Evolutionary conservation across 2,329 filamentous ascomycete species (phyloP).

Genomic region (Cercospora sp.): DNA sequence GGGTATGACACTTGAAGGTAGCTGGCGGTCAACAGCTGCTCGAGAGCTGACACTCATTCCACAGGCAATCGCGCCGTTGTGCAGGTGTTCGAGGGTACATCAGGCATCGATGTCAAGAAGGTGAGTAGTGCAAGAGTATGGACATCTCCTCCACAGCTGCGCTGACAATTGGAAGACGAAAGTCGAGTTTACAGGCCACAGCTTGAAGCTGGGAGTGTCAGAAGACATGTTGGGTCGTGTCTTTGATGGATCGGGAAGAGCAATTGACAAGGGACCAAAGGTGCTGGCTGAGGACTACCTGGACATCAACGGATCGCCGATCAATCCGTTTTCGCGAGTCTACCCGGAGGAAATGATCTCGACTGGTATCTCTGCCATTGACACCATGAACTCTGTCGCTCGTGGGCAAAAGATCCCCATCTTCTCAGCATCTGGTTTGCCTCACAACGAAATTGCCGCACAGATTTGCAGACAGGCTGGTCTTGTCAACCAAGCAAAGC

Average conservation of each 20-base stretch:
- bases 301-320: constrained; percentile 97
- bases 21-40: not conserved
- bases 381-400: constrained; percentile 90
- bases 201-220: constrained; percentile 96
- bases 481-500: constrained; percentile 59
- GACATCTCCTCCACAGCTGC: not conserved
- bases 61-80: constrained; percentile 90
- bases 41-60: constrained; percentile 16
- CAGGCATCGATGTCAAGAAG: constrained; percentile 98
- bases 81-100: constrained; percentile 96
- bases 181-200: constrained; percentile 96
- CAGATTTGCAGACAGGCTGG: constrained; percentile 98
- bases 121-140: constrained; percentile 41
- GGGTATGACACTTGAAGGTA: constrained; percentile 58
- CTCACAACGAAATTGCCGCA: constrained; percentile 98
- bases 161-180: constrained; percentile 64
- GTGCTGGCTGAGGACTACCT: constrained; percentile 97
- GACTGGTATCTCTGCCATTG: constrained; percentile 97
- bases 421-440: constrained; percentile 96
- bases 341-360: constrained; percentile 99
- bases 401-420: constrained; percentile 99
- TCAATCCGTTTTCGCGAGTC: constrained; percentile 96
- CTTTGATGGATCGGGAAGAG: constrained; percentile 95
- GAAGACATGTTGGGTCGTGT: constrained; percentile 99
- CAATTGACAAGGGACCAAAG: constrained; percentile 98